These are phyloP conservation scores for Penicillium coprophilum DNA, from an alignment of 495 filamentous ascomycete genomes.

Conservation along the genomic window DNA sequence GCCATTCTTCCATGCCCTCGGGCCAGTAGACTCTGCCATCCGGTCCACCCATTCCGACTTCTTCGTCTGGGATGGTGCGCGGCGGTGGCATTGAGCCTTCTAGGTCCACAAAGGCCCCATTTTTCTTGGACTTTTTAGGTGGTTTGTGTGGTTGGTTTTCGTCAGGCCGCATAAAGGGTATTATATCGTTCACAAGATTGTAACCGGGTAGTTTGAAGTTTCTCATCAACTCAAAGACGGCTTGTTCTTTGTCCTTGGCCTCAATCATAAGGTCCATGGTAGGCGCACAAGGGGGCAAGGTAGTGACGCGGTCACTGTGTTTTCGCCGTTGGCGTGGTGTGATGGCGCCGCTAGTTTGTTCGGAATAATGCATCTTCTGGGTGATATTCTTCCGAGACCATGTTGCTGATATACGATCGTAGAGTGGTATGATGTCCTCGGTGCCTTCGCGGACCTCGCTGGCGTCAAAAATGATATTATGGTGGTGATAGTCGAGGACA, in stretches of 20 bases:
- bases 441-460: constrained; percentile 78
- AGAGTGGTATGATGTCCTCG: constrained; percentile 70
- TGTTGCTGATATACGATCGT: constrained; percentile 73
- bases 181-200: constrained; percentile 71
- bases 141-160: constrained; percentile 65
- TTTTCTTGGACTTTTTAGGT: constrained; percentile 50
- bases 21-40: constrained; percentile 93
- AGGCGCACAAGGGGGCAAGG: constrained; percentile 75
- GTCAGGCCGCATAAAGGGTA: constrained; percentile 73
- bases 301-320: constrained; percentile 74
- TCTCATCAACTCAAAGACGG: constrained; percentile 90
- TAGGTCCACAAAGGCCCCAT: constrained; percentile 51
- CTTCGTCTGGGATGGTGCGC: constrained; percentile 57
- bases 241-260: constrained; percentile 97
- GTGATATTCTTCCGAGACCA: constrained; percentile 86
- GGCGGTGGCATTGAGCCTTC: constrained; percentile 47
- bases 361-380: constrained; percentile 96
- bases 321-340: constrained; percentile 76
- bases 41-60: constrained; percentile 84
- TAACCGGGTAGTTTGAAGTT: constrained; percentile 80
- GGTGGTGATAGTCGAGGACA: constrained; percentile 91
- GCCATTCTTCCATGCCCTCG: constrained; percentile 83
- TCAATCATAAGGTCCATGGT: constrained; percentile 98
- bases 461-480: constrained; percentile 86
- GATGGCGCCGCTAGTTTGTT: constrained; percentile 71